Evolutionary conservation across 1,139 yeast genomes (phyloP).

Genomic region (Taphrina pruni): DNA sequence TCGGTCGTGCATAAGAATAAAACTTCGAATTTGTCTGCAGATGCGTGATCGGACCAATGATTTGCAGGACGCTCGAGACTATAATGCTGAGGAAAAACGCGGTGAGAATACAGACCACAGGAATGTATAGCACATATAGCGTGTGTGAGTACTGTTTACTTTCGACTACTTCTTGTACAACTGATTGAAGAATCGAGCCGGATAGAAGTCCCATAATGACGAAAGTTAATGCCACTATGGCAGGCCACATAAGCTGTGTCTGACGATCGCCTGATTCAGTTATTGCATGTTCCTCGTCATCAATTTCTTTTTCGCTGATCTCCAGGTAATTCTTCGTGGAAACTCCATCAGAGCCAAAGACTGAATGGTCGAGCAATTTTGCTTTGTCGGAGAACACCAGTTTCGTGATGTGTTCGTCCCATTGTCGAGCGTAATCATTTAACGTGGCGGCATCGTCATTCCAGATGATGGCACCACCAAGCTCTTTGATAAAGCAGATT

Average conservation of each 20-base stretch:
- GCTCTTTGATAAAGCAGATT: conserved; percentile 42
- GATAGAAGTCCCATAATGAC: conserved; percentile 28
- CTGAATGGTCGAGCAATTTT: conserved; percentile 26
- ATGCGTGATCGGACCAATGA: conserved; percentile 43
- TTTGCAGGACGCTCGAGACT: conserved; percentile 37
- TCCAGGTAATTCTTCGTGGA: conserved; percentile 9
- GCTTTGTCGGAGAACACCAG: conserved; percentile 30
- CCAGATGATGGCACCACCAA: conserved; percentile 44
- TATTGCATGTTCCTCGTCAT: conserved; percentile 6
- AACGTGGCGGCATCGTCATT: conserved; percentile 42
- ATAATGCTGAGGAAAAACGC: conserved; percentile 39
- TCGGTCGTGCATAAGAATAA: conserved; percentile 41
- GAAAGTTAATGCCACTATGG: conserved; percentile 22
- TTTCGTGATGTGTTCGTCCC: conserved; percentile 36
- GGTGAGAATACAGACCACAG: conserved; percentile 36
- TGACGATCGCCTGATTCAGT: conserved; percentile 11
- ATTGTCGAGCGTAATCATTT: conserved; percentile 32
- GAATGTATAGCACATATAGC: conserved; percentile 33
- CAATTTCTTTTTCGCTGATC: conserved; percentile 18
- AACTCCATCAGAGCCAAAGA: conserved; percentile 27
- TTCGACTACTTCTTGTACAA: conserved; percentile 24
- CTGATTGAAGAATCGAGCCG: conserved; percentile 23
- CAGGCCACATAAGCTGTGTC: conserved; percentile 36
- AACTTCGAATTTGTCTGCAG: conserved; percentile 39
- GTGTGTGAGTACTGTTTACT: conserved; percentile 31